Evolutionary conservation across 2,329 filamentous ascomycete genomes (phyloP).

Genomic region (Penicillium sp.): DNA sequence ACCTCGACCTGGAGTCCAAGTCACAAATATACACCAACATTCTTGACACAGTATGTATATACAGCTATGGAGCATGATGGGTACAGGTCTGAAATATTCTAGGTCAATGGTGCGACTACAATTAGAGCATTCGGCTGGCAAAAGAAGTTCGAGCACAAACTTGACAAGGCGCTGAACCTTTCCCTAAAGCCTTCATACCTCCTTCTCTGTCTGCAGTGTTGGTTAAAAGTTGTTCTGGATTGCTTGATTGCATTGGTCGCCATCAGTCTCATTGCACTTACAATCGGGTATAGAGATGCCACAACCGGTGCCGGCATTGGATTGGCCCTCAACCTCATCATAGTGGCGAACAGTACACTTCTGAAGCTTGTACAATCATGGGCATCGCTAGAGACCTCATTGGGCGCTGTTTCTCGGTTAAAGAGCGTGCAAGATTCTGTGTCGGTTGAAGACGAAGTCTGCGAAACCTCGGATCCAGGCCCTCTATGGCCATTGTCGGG

Average conservation of each 20-base stretch:
- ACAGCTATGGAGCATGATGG: background rate
- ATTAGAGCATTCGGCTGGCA: background rate
- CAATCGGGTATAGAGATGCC: background rate
- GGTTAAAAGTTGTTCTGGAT: background rate
- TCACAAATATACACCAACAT: background rate
- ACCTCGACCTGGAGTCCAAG: background rate
- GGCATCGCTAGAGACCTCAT: background rate
- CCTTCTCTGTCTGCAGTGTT: conserved; percentile 2
- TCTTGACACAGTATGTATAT: background rate
- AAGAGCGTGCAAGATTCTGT: background rate
- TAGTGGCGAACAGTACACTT: background rate
- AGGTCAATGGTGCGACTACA: background rate
- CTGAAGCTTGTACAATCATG: background rate
- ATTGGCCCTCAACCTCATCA: background rate
- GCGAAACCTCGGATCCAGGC: background rate
- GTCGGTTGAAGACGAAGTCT: background rate
- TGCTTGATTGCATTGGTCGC: background rate
- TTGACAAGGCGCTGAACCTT: background rate
- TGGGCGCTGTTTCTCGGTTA: background rate
- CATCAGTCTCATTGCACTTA: background rate
- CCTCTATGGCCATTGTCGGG: background rate
- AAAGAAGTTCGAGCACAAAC: background rate
- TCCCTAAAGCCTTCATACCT: conserved; percentile 5
- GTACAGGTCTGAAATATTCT: background rate
- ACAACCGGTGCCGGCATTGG: background rate